Evolutionary conservation across 148 eudicot genomes (phyloP).

Genomic region (Limonium bicolor): DNA sequence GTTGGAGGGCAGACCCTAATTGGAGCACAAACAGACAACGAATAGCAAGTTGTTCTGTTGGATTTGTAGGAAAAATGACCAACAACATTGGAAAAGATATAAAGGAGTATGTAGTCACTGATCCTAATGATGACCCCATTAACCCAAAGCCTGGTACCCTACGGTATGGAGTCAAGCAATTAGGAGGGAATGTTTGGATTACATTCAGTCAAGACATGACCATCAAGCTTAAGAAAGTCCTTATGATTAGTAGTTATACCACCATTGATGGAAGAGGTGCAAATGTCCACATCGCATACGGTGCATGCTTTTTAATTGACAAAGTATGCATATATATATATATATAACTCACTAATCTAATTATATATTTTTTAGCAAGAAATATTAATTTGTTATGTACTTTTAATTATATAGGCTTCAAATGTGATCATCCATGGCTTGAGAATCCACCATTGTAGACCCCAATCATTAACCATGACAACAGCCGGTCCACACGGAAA

Average conservation of each 20-base stretch:
- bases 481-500: constrained; percentile 27
- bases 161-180: constrained; percentile 40
- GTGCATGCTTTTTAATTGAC: constrained; percentile 36
- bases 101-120: constrained; percentile 39
- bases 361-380: not conserved
- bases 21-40: constrained; percentile 41
- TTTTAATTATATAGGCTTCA: constrained; percentile 23
- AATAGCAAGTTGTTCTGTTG: constrained; percentile 47
- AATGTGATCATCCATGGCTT: constrained; percentile 78
- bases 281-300: constrained; percentile 28
- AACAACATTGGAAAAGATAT: constrained; percentile 32
- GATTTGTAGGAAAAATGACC: constrained; percentile 53
- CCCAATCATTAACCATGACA: no score
- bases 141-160: constrained; percentile 54
- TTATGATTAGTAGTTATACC: constrained; percentile 43
- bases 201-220: constrained; percentile 47
- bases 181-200: constrained; percentile 52
- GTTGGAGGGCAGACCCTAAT: constrained; percentile 53
- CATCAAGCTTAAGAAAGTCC: constrained; percentile 39
- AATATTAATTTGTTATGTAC: not conserved
- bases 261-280: constrained; percentile 64
- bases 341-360: not conserved
- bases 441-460: constrained; percentile 34
- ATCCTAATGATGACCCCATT: constrained; percentile 35
- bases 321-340: constrained; percentile 17